Evolutionary conservation across 2,329 filamentous ascomycete genomes (phyloP).

Genomic region (Exophiala alcalophila): DNA sequence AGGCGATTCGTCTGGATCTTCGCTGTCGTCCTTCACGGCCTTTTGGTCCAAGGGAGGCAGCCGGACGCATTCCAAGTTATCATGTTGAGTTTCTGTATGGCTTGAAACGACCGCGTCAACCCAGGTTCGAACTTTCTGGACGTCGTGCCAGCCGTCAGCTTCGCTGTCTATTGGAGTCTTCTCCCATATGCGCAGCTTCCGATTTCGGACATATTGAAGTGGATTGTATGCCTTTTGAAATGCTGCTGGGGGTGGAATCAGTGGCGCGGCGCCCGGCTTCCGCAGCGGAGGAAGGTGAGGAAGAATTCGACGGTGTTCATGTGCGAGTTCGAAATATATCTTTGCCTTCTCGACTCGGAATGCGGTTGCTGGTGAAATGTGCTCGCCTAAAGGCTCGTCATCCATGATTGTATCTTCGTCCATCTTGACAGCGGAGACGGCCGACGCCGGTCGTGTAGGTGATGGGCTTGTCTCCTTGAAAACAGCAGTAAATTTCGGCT

Average conservation of each 20-base stretch:
- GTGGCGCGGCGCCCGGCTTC: slow-evolving; percentile 22
- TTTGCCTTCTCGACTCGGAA: slow-evolving; percentile 80
- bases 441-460: slow-evolving; percentile 11
- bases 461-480: slow-evolving; percentile 30
- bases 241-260: slow-evolving; percentile 33
- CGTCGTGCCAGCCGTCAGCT: slow-evolving; percentile 72
- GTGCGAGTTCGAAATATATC: slow-evolving; percentile 78
- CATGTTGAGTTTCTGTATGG: slow-evolving; percentile 43
- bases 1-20: slow-evolving; percentile 28
- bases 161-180: slow-evolving; percentile 71
- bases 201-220: slow-evolving; percentile 85
- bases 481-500: slow-evolving; percentile 30
- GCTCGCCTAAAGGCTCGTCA: slow-evolving; percentile 39
- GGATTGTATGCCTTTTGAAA: slow-evolving; percentile 73
- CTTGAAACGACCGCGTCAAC: slow-evolving; percentile 64
- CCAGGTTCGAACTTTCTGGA: slow-evolving; percentile 70
- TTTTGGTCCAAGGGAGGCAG: slow-evolving; percentile 41
- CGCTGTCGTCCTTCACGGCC: slow-evolving; percentile 25
- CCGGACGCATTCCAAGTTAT: slow-evolving; percentile 44
- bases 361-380: slow-evolving; percentile 74
- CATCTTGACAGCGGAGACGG: slow-evolving; percentile 24
- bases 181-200: slow-evolving; percentile 78
- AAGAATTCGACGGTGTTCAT: slow-evolving; percentile 79
- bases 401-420: slow-evolving; percentile 34
- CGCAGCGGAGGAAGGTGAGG: slow-evolving; percentile 70